Conservation (phyloP, 1,284 basidiomycete genomes). For the Melampsora americana region DNA sequence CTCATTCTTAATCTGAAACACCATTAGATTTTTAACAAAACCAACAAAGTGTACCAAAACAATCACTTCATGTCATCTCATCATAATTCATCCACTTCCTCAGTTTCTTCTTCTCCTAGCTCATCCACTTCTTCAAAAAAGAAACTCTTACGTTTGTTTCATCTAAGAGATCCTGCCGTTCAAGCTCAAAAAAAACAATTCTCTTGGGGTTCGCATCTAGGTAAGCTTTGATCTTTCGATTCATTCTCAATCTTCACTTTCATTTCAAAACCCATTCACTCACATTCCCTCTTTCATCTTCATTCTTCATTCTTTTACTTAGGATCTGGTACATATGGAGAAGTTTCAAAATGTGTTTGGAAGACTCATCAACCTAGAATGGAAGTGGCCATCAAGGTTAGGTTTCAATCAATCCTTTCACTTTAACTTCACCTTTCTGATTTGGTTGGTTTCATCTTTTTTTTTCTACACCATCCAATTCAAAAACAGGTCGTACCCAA, state of each 20-base stretch:
- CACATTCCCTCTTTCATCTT: too few species aligned
- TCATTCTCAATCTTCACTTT: background rate
- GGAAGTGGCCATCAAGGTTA: constrained; percentile 33
- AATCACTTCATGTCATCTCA: too few species aligned
- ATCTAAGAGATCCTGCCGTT: constrained; percentile 25
- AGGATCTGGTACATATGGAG: constrained; percentile 35
- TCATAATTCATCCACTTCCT: too few species aligned
- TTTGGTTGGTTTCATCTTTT: background rate
- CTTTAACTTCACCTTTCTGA: too few species aligned
- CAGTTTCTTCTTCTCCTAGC: too few species aligned
- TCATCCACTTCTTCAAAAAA: constrained; percentile 6
- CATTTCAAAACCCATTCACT: background rate
- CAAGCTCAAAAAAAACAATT: constrained; percentile 32
- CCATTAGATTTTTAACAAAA: too few species aligned
- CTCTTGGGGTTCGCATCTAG: constrained; percentile 39
- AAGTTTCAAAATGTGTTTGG: constrained; percentile 35
- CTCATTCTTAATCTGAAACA: too few species aligned
- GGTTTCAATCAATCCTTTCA: background rate
- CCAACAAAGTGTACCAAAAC: too few species aligned
- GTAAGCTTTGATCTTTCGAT: background rate
- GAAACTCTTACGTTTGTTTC: constrained; percentile 17
- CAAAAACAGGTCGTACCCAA: constrained; percentile 40
- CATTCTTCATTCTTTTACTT: background rate
- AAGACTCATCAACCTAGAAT: constrained; percentile 7
- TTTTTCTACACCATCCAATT: background rate